Conservation (phyloP, 2,329 filamentous ascomycete genomes). For the Fonsecaea pedrosoi region DNA sequence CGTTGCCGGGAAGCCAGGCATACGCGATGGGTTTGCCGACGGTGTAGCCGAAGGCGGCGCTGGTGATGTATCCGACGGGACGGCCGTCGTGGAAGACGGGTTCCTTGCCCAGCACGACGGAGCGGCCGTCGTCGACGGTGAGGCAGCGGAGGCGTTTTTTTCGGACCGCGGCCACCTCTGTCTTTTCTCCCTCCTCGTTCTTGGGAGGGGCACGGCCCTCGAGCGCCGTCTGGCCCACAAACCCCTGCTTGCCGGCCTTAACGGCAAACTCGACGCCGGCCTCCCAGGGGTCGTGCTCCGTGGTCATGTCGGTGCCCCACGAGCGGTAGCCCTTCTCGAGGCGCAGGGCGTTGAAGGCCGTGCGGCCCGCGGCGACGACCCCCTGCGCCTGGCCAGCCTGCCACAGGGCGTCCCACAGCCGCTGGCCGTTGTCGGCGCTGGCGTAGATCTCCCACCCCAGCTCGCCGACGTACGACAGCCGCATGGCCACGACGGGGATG, state of each 20-base stretch:
- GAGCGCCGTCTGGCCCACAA: slow-evolving; percentile 61
- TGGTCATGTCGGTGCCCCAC: slow-evolving; percentile 65
- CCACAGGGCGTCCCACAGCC: slow-evolving; percentile 66
- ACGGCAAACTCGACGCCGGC: slow-evolving; percentile 62
- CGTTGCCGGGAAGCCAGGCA: slow-evolving; percentile 60
- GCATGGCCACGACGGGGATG: slow-evolving; percentile 63
- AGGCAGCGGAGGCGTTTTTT: slow-evolving; percentile 56
- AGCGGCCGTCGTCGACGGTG: slow-evolving; percentile 62
- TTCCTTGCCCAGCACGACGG: slow-evolving; percentile 67
- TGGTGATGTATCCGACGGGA: slow-evolving; percentile 65
- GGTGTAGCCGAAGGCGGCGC: slow-evolving; percentile 66
- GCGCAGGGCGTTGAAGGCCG: slow-evolving; percentile 64
- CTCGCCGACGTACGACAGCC: slow-evolving; percentile 68
- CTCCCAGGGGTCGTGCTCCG: slow-evolving; percentile 67
- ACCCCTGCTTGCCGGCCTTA: slow-evolving; percentile 49
- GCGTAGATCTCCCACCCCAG: slow-evolving; percentile 68
- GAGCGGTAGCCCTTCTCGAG: slow-evolving; percentile 66
- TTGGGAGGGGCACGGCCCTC: slow-evolving; percentile 45
- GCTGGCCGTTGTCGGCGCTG: slow-evolving; percentile 63
- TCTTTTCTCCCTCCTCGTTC: too few species aligned
- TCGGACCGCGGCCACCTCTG: slow-evolving; percentile 47
- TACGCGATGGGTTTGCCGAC: slow-evolving; percentile 66
- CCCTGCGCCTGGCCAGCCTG: slow-evolving; percentile 62
- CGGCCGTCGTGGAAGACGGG: slow-evolving; percentile 61
- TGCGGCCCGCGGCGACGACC: slow-evolving; percentile 64